Base-by-base conservation (phyloP, 805 yeast genomes). In the Hemisphaericaspora nanyangensis region DNA sequence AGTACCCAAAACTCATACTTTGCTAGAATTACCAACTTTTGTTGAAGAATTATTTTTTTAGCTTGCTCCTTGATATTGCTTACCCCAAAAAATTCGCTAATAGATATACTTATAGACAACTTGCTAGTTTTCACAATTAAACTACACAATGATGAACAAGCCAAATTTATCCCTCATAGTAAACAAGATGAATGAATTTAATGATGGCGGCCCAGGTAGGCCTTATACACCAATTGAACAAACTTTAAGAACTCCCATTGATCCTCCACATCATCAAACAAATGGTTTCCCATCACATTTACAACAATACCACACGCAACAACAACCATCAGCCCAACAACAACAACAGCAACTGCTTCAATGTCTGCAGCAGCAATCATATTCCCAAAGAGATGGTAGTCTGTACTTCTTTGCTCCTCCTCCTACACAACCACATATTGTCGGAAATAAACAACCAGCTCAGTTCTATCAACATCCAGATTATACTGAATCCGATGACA, bases 151-250 rank as follows among this genome's bases (percentile, higher is more conserved):
- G 63, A 38, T 51, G 16, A 65, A 65, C 38, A 61, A 63, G 37
- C 60, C 48, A 15, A 59, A 61, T 38, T 58, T 66, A 40, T 51
- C 60, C 31, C 55, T 68, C 40, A 62, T 63, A 45, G 46, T 65
- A 18, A 63, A 58, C 54, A 57, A 60, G 45, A 47, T 63, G 11
- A 20, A 11, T 12, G 35, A 33, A 5, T 12, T 33, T 6, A 20
- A 24, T 17, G 8, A 29, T 17, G 5, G 11, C n/a, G 10, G 28
- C 30, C 58, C 51, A 7, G 35, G 47, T 35, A 61, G 56, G 7
- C 74, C 74, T n/a, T 63, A 51, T 45, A 68, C 74, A 3, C 74
- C 74, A n/a, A 50, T 65, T 33, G 74, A 68, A 26, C 73, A 67
- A 46, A 68, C 73, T 0, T 49, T 66, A 30, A 54, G 47, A 30